Base-by-base conservation (phyloP, 495 filamentous ascomycete species). In the Neurospora sp. region DNA sequence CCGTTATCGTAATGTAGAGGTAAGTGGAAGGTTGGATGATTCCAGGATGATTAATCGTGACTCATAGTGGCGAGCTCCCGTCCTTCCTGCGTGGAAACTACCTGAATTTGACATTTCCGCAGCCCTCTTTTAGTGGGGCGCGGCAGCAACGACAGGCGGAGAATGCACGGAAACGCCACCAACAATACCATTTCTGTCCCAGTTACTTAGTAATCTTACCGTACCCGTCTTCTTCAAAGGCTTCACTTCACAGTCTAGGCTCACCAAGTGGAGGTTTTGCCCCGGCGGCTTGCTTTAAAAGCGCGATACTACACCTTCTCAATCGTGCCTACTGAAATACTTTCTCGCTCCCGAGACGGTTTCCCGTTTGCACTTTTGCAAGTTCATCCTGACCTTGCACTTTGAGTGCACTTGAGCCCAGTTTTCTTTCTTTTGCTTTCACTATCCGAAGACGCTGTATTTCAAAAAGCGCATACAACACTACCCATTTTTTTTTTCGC, bases 361-460 rank as follows among this genome's bases (percentile, higher is more conserved):
- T 65, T 8, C 7, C 10, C 1, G 53, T 61, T 61, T 65, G 53
- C 53, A 35, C 53, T 61, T 61, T 35, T 14, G 45, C 22, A 35
- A 6, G 53, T 27, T 61, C 53, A 31, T 8, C 53, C 27, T 5
- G 12, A 61, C 27, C 53, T 61, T 61, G 27, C 27, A 61, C 27
- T 61, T 35, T 35, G 2, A 12, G 53, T 31, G 14, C 53, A 17
- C 53, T 61, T 35, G 27, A 35, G 27, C 14, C 53, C 53, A 8
- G 27, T 68, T 3, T 45, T 75, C 17, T 70, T 74, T 31, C 2
- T 9, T 45, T 27, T 35, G 12, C n/a, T 74, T 61, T 59, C 70
- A 48, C 4, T 31, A 71, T 77, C 41, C 37, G 75, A 87, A 87
- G 85, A 78, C 84, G 84, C 85, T 85, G 80, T 87, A 86, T 87